Base-by-base conservation (phyloP, 352 stramenopile genomes). In the Phytophthora litchii region DNA sequence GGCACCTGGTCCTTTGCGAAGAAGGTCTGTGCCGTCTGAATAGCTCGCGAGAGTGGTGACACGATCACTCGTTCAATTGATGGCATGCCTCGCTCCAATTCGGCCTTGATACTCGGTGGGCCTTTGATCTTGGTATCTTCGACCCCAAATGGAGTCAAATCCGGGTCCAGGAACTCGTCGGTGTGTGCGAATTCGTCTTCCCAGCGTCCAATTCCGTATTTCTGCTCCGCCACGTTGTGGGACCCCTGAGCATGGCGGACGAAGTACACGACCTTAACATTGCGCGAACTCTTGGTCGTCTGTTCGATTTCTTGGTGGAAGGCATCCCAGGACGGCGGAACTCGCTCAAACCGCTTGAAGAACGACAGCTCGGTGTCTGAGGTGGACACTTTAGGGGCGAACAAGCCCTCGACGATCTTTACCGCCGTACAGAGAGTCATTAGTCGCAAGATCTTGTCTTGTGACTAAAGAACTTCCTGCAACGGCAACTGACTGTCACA, bases 241-340 rank as follows among this genome's bases (percentile, higher is more conserved):
- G 55, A 71, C 3, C 77, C 80, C 52, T 90, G 70, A 16, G 78
- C 83, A 47, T 92, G 83, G 19, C 83, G 80, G 23, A 91, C 65
- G 19, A 90, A 74, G 58, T 89, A 90, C n/a, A 92, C 46, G 44
- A 90, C 83, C 50, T 90, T 92, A 14, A 57, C 14, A n/a, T 53
- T 67, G n/a, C 74, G 56, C 5, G 36, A 40, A 21, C 45, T 46
- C 34, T 44, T 54, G n/a, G 42, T 31, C n/a, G 67, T 23, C 5
- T 60, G 27, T 4, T 43, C 1, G 12, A 71, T 42, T 14, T 66
- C 20, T 10, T 49, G 23, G 12, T 64, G 41, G 34, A 76, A 67
- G 11, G 16, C 49, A 14, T 20, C 19, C 74, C 70, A 78, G 17
- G 53, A 57, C 11, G 44, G 23, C 8, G 64, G 48, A 23, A 62